phyloP scores from a whole-genome alignment of 106 monocot species.

The Gastrodia elata region DNA sequence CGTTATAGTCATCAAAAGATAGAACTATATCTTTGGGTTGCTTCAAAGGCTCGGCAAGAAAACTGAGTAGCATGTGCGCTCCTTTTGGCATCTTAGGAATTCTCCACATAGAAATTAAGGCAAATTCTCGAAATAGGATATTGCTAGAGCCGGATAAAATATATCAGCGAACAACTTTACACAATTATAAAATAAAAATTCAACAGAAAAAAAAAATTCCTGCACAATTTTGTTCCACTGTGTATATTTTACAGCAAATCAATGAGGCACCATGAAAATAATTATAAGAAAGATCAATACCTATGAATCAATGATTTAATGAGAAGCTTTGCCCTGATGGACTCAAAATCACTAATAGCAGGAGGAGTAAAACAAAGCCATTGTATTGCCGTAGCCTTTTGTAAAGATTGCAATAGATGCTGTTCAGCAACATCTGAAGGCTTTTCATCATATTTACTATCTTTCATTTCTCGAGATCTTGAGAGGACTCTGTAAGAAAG shows the following conservation, averaged over 20 bases:
- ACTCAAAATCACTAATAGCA: slow-evolving; percentile 50
- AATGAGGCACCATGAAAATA: not conserved
- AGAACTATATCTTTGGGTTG: slow-evolving; percentile 64
- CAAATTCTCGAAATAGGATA: slow-evolving; percentile 89
- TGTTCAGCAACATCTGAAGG: slow-evolving; percentile 67
- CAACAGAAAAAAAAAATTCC: not conserved
- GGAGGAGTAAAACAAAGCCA: slow-evolving; percentile 99
- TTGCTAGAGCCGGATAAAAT: slow-evolving; percentile 18
- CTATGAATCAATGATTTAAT: slow-evolving; percentile 79
- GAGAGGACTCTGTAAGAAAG: slow-evolving; percentile 64
- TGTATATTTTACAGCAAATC: not conserved
- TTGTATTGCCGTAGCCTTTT: slow-evolving; percentile 87
- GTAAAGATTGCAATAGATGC: slow-evolving; percentile 72
- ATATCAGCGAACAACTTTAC: not conserved
- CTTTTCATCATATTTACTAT: slow-evolving; percentile 33
- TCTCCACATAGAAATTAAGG: slow-evolving; percentile 98
- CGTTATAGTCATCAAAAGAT: slow-evolving; percentile 51
- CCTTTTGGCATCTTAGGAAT: slow-evolving; percentile 88
- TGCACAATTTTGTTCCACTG: not conserved
- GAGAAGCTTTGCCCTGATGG: slow-evolving; percentile 76
- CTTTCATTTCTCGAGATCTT: slow-evolving; percentile 69
- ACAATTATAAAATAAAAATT: not conserved
- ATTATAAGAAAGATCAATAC: slow-evolving; percentile 20
- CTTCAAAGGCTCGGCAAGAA: slow-evolving; percentile 84
- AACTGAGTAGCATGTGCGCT: slow-evolving; percentile 89